Evolutionary conservation across 345 rosid genomes (phyloP).

Genomic region (Geranium brycei): DNA sequence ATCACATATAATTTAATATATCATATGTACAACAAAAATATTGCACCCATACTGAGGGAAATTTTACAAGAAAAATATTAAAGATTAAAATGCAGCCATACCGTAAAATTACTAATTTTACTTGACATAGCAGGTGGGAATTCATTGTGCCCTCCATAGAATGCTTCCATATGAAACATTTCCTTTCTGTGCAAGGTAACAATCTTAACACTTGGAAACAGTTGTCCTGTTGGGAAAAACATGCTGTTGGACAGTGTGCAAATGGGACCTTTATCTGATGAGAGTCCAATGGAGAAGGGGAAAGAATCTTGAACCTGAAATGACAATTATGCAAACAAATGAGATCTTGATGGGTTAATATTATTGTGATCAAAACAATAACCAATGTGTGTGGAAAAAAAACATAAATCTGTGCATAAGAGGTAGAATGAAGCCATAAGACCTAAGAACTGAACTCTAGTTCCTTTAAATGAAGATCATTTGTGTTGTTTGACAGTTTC

Average conservation of each 20-base stretch:
- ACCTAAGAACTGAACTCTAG: not conserved
- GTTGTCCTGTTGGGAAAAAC: constrained; percentile 38
- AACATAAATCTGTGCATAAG: not conserved
- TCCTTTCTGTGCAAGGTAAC: constrained; percentile 30
- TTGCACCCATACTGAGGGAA: too few species aligned
- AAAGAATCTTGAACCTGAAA: constrained; percentile 47
- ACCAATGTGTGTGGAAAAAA: not conserved
- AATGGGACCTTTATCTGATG: constrained; percentile 26
- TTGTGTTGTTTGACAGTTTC: not conserved
- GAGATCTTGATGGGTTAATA: not conserved
- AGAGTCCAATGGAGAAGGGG: constrained; percentile 44
- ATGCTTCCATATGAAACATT: constrained; percentile 34
- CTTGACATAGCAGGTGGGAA: constrained; percentile 27
- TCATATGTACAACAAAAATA: not conserved
- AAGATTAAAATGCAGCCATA: constrained; percentile 11
- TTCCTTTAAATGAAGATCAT: not conserved
- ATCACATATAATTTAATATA: not conserved
- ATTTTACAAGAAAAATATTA: too few species aligned
- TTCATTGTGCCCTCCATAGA: constrained; percentile 34
- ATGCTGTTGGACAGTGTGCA: constrained; percentile 20
- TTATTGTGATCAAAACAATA: too few species aligned
- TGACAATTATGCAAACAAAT: not conserved
- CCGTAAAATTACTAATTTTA: constrained; percentile 31
- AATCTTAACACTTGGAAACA: constrained; percentile 34
- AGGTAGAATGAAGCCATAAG: not conserved